Conservation (phyloP, 805 yeast genomes). For the Candida oleophila region DNA sequence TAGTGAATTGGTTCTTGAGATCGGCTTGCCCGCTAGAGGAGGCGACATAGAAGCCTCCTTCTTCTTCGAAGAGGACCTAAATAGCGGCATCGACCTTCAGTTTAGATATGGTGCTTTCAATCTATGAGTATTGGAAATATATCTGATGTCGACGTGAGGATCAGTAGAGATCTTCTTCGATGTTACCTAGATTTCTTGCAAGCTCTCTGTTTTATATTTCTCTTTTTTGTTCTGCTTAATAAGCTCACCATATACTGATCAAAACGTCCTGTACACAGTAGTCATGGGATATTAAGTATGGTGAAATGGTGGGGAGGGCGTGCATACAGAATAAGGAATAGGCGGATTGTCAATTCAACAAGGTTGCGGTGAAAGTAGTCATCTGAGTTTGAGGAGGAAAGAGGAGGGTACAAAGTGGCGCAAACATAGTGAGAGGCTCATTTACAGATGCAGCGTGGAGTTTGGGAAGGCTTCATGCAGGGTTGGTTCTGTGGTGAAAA, state of each 20-base stretch:
- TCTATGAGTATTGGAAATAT: too few species aligned
- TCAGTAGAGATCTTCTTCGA: too few species aligned
- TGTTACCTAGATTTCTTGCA: not conserved
- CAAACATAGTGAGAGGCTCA: too few species aligned
- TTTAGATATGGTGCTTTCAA: too few species aligned
- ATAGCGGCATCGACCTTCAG: constrained; percentile 9
- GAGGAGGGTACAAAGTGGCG: too few species aligned
- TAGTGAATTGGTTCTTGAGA: constrained; percentile 11
- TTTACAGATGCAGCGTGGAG: too few species aligned
- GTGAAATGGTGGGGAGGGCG: not conserved
- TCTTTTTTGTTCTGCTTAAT: not conserved
- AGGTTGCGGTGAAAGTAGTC: not conserved
- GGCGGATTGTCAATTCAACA: not conserved
- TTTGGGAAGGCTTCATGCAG: not conserved
- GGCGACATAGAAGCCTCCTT: constrained; percentile 8
- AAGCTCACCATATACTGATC: not conserved
- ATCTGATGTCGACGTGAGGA: too few species aligned
- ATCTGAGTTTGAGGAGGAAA: too few species aligned
- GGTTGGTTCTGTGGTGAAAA: too few species aligned
- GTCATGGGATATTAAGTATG: not conserved
- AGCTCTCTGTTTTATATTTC: not conserved
- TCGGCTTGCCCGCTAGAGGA: constrained; percentile 4
- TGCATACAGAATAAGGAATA: not conserved
- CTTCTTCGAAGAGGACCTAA: constrained; percentile 11
- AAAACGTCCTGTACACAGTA: not conserved